phyloP scores from a whole-genome alignment of 2,329 filamentous ascomycete species.

The Dothidotthia symphoricarpi region DNA sequence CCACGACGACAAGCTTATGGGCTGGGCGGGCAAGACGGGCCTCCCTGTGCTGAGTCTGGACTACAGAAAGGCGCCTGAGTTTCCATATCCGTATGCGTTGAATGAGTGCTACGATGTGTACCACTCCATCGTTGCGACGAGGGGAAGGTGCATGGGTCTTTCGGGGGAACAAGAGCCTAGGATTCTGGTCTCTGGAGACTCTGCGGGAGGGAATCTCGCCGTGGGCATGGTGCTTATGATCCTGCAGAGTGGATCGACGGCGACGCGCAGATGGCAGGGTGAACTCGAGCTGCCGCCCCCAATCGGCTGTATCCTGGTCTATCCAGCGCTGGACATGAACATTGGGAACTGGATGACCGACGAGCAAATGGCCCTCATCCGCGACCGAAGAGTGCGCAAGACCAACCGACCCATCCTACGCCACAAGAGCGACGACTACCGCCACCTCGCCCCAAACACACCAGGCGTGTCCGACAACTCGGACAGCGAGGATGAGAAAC shows the following conservation, averaged over 20 bases:
- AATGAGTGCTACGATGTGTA: constrained; percentile 90
- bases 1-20: constrained; percentile 89
- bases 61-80: constrained; percentile 83
- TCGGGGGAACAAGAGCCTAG: constrained; percentile 64
- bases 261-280: constrained; percentile 56
- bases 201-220: constrained; percentile 77
- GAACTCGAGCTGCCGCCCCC: constrained; percentile 67
- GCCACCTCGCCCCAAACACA: constrained; percentile 74
- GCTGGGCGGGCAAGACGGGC: constrained; percentile 86
- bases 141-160: constrained; percentile 73
- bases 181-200: constrained; percentile 74
- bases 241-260: constrained; percentile 67
- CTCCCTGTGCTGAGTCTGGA: constrained; percentile 89
- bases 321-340: constrained; percentile 92
- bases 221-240: constrained; percentile 85
- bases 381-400: constrained; percentile 73
- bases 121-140: constrained; percentile 66
- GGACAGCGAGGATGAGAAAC: constrained; percentile 46
- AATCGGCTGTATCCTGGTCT: constrained; percentile 79
- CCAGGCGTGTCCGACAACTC: constrained; percentile 79
- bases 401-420: constrained; percentile 76
- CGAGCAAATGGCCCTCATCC: constrained; percentile 92
- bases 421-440: constrained; percentile 86
- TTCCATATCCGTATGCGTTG: constrained; percentile 79
- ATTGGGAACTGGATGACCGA: constrained; percentile 99